Percentiles rank a stretch among this genome's conserved stretches.
Evolutionary conservation across 176 grass and related monocot genomes (phyloP).

Genomic region (Phoenix roebelenii): DNA sequence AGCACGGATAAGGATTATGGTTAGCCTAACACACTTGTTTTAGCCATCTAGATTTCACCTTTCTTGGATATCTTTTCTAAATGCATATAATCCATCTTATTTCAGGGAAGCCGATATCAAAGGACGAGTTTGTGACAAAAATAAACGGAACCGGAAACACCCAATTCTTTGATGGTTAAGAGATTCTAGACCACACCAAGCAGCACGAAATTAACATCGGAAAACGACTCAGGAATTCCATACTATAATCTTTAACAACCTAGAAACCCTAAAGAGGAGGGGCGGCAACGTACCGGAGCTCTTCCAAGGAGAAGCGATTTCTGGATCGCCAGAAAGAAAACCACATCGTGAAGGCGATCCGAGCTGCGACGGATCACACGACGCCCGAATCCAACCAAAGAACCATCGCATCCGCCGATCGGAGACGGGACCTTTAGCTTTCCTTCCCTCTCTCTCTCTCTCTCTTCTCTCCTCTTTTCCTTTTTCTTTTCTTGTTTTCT

Average conservation of each 20-base stretch:
- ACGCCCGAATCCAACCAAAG: conserved; percentile 1
- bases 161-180: too few species aligned
- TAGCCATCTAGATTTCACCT: too few species aligned
- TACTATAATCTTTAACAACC: neutral
- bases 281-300: conserved; percentile 60
- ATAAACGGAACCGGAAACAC: too few species aligned
- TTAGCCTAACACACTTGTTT: too few species aligned
- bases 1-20: too few species aligned
- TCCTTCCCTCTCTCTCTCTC: neutral
- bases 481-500: neutral
- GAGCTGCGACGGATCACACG: conserved; percentile 5
- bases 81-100: too few species aligned
- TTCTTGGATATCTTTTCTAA: too few species aligned
- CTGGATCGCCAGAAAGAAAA: conserved; percentile 71
- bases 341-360: conserved; percentile 54
- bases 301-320: conserved; percentile 90
- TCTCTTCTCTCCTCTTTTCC: neutral
- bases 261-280: neutral
- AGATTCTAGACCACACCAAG: too few species aligned
- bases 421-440: neutral
- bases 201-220: too few species aligned
- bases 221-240: neutral
- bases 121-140: too few species aligned
- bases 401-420: conserved; percentile 5
- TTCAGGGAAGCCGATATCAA: too few species aligned